Conservation (phyloP, 176 grass and related monocot species). For the Cenchrus purpureus region DNA sequence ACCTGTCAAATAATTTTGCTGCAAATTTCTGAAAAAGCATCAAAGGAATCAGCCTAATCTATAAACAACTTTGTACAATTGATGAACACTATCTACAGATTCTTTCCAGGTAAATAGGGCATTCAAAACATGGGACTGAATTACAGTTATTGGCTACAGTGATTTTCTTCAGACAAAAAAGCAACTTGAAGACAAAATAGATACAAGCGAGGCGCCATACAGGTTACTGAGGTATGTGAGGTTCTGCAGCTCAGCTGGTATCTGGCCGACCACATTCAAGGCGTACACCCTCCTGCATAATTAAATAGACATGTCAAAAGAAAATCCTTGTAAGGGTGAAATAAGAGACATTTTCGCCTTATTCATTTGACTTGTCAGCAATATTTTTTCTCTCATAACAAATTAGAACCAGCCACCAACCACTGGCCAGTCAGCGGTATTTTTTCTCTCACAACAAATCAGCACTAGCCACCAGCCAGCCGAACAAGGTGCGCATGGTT, state of each 20-base stretch:
- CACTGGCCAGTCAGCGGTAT: too few species aligned
- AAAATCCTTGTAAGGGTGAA: background rate
- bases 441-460: too few species aligned
- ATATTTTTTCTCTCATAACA: too few species aligned
- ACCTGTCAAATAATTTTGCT: slow-evolving; percentile 61
- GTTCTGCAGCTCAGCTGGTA: slow-evolving; percentile 61
- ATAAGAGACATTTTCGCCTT: background rate
- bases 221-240: slow-evolving; percentile 52
- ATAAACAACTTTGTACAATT: background rate
- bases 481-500: too few species aligned
- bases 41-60: background rate
- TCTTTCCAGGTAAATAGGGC: background rate
- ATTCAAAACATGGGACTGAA: background rate
- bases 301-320: background rate
- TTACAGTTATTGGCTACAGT: background rate
- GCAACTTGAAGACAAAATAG: background rate
- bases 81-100: background rate
- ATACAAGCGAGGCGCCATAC: slow-evolving; percentile 32
- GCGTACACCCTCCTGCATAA: slow-evolving; percentile 48
- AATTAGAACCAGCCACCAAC: too few species aligned
- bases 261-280: slow-evolving; percentile 51
- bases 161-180: background rate
- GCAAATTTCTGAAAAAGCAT: slow-evolving; percentile 45
- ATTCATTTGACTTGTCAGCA: too few species aligned
- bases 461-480: too few species aligned